Evolutionary conservation across 495 filamentous ascomycete genomes (phyloP).

Genomic region (Hypomontagnella submonticulosa): DNA sequence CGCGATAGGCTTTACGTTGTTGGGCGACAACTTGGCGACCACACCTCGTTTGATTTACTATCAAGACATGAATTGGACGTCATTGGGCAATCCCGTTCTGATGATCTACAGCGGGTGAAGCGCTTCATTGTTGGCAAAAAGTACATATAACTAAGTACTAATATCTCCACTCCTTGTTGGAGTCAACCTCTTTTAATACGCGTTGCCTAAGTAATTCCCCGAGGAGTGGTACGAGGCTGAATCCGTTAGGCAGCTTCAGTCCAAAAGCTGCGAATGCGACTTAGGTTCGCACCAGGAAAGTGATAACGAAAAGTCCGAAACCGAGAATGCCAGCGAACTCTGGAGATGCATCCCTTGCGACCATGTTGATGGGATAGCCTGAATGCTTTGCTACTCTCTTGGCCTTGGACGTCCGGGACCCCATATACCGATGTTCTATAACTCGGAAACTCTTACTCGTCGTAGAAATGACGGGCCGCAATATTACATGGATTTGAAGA

Average conservation of each 20-base stretch:
- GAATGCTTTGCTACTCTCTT: background rate
- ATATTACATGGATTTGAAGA: slow-evolving; percentile 14
- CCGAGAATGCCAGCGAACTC: background rate
- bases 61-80: background rate
- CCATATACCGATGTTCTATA: slow-evolving; percentile 10
- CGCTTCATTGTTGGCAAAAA: background rate
- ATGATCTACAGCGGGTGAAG: slow-evolving; percentile 11
- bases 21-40: background rate
- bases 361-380: background rate
- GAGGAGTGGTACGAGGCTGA: slow-evolving; percentile 6
- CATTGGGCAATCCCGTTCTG: slow-evolving; percentile 8
- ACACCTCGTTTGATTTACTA: background rate
- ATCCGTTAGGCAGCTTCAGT: background rate
- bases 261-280: background rate
- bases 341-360: slow-evolving; percentile 19
- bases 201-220: slow-evolving; percentile 1
- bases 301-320: background rate
- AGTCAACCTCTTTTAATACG: too few species aligned
- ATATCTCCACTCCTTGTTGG: too few species aligned
- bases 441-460: too few species aligned
- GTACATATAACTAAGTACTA: too few species aligned
- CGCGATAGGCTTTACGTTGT: slow-evolving; percentile 15
- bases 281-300: background rate
- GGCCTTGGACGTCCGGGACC: background rate
- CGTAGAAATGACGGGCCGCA: too few species aligned